Evolutionary conservation across 1,139 yeast genomes (phyloP).

Genomic region (Saccharomyces uvarum): DNA sequence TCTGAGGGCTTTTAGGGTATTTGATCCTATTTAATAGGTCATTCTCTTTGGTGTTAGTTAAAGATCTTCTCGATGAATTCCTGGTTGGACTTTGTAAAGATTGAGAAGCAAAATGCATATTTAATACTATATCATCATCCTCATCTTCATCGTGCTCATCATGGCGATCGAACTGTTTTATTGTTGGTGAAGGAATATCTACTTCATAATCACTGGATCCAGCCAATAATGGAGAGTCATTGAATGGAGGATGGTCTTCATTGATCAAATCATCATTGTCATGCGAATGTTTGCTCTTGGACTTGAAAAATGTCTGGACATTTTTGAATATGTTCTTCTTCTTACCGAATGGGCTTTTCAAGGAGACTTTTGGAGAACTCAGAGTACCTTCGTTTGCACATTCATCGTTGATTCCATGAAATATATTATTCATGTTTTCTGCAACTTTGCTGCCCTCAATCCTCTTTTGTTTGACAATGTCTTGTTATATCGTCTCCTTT

Average conservation of each 20-base stretch:
- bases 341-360: conserved; percentile 4
- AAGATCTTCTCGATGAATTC: neutral
- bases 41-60: neutral
- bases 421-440: neutral
- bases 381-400: neutral
- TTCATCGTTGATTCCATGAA: neutral
- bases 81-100: neutral
- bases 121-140: neutral
- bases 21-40: neutral
- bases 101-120: conserved; percentile 1
- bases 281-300: neutral
- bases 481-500: neutral
- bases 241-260: neutral
- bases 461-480: neutral
- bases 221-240: neutral
- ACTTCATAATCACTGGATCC: neutral
- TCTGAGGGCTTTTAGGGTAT: neutral
- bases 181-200: neutral
- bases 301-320: conserved; percentile 1
- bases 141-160: neutral
- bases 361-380: neutral
- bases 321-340: conserved; percentile 4
- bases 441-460: neutral
- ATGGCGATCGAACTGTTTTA: neutral
- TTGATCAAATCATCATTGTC: neutral